phyloP scores from a whole-genome alignment of 805 yeast species.

The Metschnikowia anglica region DNA sequence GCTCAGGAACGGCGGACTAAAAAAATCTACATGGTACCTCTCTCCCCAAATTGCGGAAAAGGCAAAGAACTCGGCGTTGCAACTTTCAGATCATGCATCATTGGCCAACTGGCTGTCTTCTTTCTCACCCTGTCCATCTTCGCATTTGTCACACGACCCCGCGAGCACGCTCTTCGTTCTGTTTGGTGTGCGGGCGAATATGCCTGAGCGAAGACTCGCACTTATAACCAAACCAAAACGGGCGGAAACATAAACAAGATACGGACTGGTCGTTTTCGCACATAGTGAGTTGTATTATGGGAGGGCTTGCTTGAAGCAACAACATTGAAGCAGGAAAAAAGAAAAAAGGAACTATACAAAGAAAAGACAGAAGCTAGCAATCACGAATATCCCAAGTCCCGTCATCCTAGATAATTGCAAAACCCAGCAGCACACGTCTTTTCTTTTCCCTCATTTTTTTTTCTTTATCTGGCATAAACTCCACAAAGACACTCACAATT shows the following conservation, averaged over 20 bases:
- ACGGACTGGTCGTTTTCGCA: slow-evolving; percentile 6
- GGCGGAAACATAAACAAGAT: slow-evolving; percentile 15
- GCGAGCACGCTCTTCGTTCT: neutral
- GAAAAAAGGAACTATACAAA: neutral
- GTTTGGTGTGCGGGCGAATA: neutral
- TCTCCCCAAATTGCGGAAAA: no score
- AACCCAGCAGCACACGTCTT: neutral
- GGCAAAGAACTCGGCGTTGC: no score
- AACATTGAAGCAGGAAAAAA: neutral
- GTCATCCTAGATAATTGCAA: neutral
- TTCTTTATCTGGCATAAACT: neutral
- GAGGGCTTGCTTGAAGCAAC: slow-evolving; percentile 2
- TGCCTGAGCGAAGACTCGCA: slow-evolving; percentile 5
- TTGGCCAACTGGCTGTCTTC: no score
- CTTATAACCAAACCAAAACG: slow-evolving; percentile 8
- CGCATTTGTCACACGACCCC: slow-evolving; percentile 6
- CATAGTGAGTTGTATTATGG: slow-evolving; percentile 4
- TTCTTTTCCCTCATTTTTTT: neutral
- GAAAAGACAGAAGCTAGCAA: neutral
- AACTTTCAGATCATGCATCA: no score
- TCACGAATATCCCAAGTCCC: neutral
- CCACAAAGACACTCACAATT: slow-evolving; percentile 7
- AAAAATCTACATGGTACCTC: no score
- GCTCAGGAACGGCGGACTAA: no score
- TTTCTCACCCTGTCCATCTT: no score